These are phyloP conservation scores for Bathelium albidoporum DNA, from an alignment of 495 filamentous ascomycete genomes.

Conservation along the genomic window DNA sequence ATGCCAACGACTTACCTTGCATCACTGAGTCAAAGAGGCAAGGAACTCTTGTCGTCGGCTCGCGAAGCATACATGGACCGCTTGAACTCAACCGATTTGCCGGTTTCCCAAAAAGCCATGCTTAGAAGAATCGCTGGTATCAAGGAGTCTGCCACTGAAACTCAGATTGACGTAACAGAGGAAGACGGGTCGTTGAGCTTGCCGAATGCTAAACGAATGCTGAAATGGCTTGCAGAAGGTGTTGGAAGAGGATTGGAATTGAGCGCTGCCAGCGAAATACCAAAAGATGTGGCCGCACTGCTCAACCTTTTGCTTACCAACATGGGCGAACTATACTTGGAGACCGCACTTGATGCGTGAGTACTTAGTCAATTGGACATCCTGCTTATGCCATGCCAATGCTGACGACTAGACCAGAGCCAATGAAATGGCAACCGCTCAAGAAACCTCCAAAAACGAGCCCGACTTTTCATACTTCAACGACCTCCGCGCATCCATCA, in stretches of 20 bases:
- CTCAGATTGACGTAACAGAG: slow-evolving; percentile 79
- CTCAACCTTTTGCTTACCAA: slow-evolving; percentile 73
- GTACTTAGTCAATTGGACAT: slow-evolving; percentile 15
- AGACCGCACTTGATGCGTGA: slow-evolving; percentile 76
- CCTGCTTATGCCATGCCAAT: neutral
- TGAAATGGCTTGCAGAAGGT: slow-evolving; percentile 94
- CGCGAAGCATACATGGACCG: slow-evolving; percentile 76
- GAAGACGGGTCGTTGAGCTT: slow-evolving; percentile 76
- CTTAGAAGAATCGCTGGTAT: slow-evolving; percentile 75
- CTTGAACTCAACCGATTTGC: slow-evolving; percentile 75
- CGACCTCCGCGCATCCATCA: slow-evolving; percentile 68
- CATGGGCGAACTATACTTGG: slow-evolving; percentile 90
- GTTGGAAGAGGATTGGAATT: slow-evolving; percentile 89
- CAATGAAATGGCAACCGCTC: slow-evolving; percentile 59
- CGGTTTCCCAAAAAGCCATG: slow-evolving; percentile 72
- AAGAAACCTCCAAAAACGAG: slow-evolving; percentile 68
- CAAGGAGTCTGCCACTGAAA: slow-evolving; percentile 30
- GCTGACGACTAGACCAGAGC: slow-evolving; percentile 31
- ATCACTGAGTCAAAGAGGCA: slow-evolving; percentile 74
- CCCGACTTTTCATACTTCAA: slow-evolving; percentile 81
- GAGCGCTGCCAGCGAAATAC: slow-evolving; percentile 72
- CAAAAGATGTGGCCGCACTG: slow-evolving; percentile 85
- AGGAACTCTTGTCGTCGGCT: slow-evolving; percentile 68
- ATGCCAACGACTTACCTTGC: slow-evolving; percentile 79
- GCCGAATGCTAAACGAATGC: slow-evolving; percentile 85